Evolutionary conservation across 805 yeast species (phyloP).

Genomic region (Candida ponderosae): DNA sequence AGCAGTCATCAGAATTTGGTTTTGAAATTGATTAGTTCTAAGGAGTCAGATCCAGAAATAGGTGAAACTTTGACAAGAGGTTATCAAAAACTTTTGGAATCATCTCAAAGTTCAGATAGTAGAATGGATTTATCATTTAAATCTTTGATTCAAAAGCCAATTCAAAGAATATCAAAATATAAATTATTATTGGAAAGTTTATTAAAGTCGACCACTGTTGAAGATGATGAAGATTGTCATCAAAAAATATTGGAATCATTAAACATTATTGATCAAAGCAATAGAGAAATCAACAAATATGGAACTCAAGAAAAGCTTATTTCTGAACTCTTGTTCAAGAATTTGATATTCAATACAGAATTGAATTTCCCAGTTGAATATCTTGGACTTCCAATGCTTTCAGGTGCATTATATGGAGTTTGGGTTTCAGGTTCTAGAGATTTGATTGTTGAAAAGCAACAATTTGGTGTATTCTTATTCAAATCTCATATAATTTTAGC

Average conservation of each 20-base stretch:
- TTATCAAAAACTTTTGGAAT: conserved; percentile 30
- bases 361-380: conserved; percentile 32
- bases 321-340: conserved; percentile 8
- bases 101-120: conserved; percentile 29
- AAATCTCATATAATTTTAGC: conserved; percentile 42
- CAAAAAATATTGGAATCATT: conserved; percentile 10
- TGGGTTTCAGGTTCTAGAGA: conserved; percentile 30
- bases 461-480: conserved; percentile 35
- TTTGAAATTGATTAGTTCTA: conserved; percentile 23
- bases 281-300: conserved; percentile 23
- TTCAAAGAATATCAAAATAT: conserved; percentile 41
- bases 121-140: conserved; percentile 41
- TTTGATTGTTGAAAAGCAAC: conserved; percentile 5
- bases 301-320: conserved; percentile 16
- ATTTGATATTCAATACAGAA: conserved; percentile 7
- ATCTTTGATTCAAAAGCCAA: conserved; percentile 48
- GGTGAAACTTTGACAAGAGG: conserved; percentile 19
- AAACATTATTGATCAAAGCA: conserved; percentile 13
- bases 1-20: conserved; percentile 25
- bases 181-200: conserved; percentile 40
- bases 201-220: conserved; percentile 19
- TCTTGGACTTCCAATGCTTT: conserved; percentile 36
- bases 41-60: conserved; percentile 16
- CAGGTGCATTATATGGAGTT: conserved; percentile 33
- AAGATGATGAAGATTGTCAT: conserved; percentile 11